Percentiles rank a stretch among this genome's conserved stretches.
Evolutionary conservation across 2,329 filamentous ascomycete species (phyloP).

Genomic region (Alternaria sp.): DNA sequence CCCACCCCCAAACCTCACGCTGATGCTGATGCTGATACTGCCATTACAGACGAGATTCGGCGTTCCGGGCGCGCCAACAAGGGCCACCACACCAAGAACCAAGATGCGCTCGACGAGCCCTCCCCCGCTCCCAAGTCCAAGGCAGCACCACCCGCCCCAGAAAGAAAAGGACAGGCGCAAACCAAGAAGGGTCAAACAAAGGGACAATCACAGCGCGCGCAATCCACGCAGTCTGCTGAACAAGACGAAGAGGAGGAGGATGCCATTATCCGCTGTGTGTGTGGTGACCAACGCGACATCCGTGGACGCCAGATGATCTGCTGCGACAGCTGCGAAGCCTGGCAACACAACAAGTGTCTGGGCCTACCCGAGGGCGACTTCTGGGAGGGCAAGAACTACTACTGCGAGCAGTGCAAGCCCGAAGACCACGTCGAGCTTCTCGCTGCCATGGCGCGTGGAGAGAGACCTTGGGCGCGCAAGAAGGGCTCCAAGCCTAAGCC

Average conservation of each 20-base stretch:
- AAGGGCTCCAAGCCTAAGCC: constrained; percentile 68
- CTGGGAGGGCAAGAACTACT: constrained; percentile 68
- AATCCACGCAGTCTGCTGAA: constrained; percentile 39
- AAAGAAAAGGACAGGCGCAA: constrained; percentile 56
- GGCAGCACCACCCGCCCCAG: constrained; percentile 52
- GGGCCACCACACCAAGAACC: constrained; percentile 89
- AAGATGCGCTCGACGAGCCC: constrained; percentile 63
- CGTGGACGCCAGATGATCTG: constrained; percentile 93
- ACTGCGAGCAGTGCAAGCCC: constrained; percentile 88
- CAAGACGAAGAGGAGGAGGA: constrained; percentile 59
- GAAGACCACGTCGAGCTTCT: constrained; percentile 83
- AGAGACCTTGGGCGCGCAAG: constrained; percentile 80
- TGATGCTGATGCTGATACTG: constrained; percentile 40
- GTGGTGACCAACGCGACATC: constrained; percentile 81
- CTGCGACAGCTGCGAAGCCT: constrained; percentile 89
- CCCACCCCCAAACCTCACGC: constrained; percentile 15
- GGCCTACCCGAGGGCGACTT: constrained; percentile 76
- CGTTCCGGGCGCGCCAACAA: constrained; percentile 96
- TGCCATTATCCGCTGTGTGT: constrained; percentile 91
- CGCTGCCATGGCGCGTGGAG: constrained; percentile 77
- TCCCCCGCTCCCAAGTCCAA: constrained; percentile 59
- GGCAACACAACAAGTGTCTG: constrained; percentile 98
- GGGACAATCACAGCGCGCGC: constrained; percentile 52
- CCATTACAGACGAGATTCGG: constrained; percentile 76
- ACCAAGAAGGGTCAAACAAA: constrained; percentile 51